These are phyloP conservation scores for Nicotiana benthamiana DNA, from an alignment of 257 asterid species.

Conservation along the genomic window DNA sequence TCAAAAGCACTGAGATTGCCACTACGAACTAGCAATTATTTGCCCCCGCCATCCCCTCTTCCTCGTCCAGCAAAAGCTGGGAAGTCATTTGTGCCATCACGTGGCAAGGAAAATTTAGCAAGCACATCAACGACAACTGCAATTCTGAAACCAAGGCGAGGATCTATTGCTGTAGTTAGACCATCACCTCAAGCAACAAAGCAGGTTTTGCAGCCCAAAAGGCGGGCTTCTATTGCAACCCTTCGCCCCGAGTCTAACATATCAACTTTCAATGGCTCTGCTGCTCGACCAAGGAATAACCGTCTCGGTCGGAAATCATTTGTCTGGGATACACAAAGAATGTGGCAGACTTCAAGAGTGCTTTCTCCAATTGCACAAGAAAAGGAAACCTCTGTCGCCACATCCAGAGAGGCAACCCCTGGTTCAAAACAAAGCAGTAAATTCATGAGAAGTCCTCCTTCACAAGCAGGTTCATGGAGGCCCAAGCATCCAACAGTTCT, in stretches of 20 bases:
- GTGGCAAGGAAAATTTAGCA: constrained; percentile 51
- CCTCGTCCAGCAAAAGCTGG: constrained; percentile 30
- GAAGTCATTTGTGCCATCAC: constrained; percentile 49
- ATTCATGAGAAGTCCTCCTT: constrained; percentile 42
- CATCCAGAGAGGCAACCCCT: constrained; percentile 49
- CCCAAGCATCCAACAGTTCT: constrained; percentile 41
- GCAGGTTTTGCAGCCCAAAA: constrained; percentile 51
- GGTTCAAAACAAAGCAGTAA: constrained; percentile 51
- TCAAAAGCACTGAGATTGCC: constrained; percentile 57
- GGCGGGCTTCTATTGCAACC: constrained; percentile 84
- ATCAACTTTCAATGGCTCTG: constrained; percentile 37
- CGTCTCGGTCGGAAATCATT: constrained; percentile 64
- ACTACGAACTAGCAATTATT: constrained; percentile 57
- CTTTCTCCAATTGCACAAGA: constrained; percentile 53
- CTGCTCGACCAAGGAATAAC: constrained; percentile 27
- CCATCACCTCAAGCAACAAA: constrained; percentile 32
- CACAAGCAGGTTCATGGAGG: constrained; percentile 36
- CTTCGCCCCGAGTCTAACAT: constrained; percentile 39
- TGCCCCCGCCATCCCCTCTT: constrained; percentile 43
- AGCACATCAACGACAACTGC: constrained; percentile 25
- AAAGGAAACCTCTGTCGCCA: constrained; percentile 16
- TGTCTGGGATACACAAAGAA: constrained; percentile 74
- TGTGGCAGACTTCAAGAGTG: constrained; percentile 56
- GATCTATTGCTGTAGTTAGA: constrained; percentile 52
- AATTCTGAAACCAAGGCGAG: constrained; percentile 54